Conservation (phyloP, 768 basidiomycete genomes). For the Macrolepiota albuminosa region DNA sequence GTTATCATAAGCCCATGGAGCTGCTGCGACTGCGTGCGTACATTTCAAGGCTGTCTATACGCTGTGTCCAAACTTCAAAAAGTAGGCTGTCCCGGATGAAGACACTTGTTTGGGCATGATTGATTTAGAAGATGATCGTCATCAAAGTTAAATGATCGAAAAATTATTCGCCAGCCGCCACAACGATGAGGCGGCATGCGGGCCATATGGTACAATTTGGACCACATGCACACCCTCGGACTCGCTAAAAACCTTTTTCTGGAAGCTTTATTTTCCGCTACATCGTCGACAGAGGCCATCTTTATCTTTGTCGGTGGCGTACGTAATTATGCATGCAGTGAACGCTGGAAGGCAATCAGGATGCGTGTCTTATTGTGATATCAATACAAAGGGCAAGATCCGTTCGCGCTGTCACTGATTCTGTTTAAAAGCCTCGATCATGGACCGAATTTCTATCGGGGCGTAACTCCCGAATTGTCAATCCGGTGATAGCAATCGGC, state of each 20-base stretch:
- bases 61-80: too few relatives aligned
- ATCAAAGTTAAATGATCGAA: not conserved
- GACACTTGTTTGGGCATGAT: not conserved
- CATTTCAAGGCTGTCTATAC: not conserved
- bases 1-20: not conserved
- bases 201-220: not conserved
- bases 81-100: too few relatives aligned
- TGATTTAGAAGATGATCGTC: not conserved
- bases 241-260: not conserved
- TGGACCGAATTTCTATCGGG: not conserved
- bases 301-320: not conserved
- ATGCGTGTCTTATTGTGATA: not conserved
- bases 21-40: too few relatives aligned
- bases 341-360: not conserved
- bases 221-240: not conserved
- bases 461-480: not conserved
- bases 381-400: not conserved
- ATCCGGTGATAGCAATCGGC: not conserved
- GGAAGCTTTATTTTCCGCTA: not conserved
- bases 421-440: conserved; percentile 4
- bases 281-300: not conserved
- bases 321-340: not conserved
- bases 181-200: not conserved
- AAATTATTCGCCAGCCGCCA: not conserved
- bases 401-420: not conserved